Evolutionary conservation across 202 grass and related monocot genomes (phyloP).

Genomic region (Brachypodium distachyon): DNA sequence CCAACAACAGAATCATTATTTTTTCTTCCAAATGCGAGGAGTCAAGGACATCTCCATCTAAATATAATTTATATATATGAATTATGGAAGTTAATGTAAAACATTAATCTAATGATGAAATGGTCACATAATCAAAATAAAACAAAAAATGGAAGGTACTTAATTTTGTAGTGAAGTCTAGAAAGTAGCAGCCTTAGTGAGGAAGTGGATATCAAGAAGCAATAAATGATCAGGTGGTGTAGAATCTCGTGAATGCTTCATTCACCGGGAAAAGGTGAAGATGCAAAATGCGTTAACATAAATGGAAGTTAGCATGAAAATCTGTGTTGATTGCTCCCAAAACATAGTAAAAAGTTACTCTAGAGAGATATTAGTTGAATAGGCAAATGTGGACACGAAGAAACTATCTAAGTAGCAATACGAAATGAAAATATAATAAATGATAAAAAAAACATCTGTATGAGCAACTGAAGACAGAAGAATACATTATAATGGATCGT

Average conservation of each 20-base stretch:
- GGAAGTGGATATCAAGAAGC: background rate
- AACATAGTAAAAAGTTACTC: background rate
- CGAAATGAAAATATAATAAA: background rate
- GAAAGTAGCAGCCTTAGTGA: background rate
- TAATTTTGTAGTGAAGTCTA: background rate
- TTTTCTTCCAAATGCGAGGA: background rate
- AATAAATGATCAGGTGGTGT: background rate
- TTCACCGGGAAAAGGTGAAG: background rate
- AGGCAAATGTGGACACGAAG: background rate
- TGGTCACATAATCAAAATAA: background rate
- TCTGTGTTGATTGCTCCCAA: background rate
- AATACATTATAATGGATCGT: background rate
- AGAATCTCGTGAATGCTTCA: background rate
- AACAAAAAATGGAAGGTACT: background rate
- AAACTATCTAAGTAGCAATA: background rate
- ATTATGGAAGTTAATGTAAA: background rate
- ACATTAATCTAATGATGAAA: background rate
- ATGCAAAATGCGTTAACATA: background rate
- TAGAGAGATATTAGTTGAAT: background rate
- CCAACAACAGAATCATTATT: background rate
- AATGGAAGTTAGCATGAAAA: background rate
- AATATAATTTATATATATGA: background rate
- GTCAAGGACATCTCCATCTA: background rate
- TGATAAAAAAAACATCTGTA: background rate
- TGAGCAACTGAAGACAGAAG: background rate